Conservation (phyloP, 228 moss, liverwort and hornwort genomes). For the Sphagnum magellanicum region DNA sequence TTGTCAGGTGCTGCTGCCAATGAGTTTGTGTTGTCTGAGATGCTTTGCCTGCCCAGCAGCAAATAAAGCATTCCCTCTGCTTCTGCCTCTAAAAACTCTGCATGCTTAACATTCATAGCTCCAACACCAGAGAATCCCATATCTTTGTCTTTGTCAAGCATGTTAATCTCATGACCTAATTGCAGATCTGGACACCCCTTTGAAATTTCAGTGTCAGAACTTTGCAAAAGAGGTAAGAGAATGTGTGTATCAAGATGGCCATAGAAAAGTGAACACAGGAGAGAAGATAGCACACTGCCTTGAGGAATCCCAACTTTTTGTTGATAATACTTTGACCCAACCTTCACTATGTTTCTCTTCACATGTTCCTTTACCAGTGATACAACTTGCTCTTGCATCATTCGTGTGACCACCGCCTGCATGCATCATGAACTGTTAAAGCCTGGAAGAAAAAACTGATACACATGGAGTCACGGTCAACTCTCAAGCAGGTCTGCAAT, state of each 20-base stretch:
- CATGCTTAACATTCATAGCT: neutral
- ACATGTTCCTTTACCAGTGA: conserved; percentile 77
- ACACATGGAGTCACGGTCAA: too few species aligned
- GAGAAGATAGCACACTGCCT: conserved; percentile 89
- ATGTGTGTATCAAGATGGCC: conserved; percentile 76
- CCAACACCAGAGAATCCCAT: too few species aligned
- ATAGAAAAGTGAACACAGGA: conserved; percentile 90
- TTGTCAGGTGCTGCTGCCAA: neutral
- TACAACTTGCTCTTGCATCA: conserved; percentile 52
- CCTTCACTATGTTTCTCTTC: conserved; percentile 83
- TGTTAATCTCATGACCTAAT: too few species aligned
- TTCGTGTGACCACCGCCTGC: conserved; percentile 46
- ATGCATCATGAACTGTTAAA: neutral
- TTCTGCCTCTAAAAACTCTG: conserved; percentile 3
- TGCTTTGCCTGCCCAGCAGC: neutral
- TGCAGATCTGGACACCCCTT: too few species aligned
- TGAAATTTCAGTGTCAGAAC: neutral
- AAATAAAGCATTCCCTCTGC: neutral
- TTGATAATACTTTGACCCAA: conserved; percentile 84
- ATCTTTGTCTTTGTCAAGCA: too few species aligned
- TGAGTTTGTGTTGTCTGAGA: neutral
- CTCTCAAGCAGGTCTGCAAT: too few species aligned
- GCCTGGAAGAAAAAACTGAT: too few species aligned
- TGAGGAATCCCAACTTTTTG: conserved; percentile 89
- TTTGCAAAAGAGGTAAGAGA: conserved; percentile 58